Base-by-base conservation (phyloP, 2,329 filamentous ascomycete genomes). In the Colletotrichum simmondsii region DNA sequence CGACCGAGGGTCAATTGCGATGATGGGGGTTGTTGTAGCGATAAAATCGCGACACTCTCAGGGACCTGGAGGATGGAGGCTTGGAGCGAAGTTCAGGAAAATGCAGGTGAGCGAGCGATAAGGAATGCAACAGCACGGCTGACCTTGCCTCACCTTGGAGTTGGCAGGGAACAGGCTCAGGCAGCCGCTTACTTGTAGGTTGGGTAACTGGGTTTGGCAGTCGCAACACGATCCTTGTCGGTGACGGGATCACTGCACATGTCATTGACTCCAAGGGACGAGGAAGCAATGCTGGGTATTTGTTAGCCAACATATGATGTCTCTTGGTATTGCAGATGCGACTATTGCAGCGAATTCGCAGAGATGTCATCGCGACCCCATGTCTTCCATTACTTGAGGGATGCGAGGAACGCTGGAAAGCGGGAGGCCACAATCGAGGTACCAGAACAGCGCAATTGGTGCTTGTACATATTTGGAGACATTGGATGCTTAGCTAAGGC, bases 1-100 rank as follows among this genome's bases (percentile, higher is more conserved):
- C 42, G 42, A 46, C 42, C 42, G 42, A 46, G 42, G 42, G 19
- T 46, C 19, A 46, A 46, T 46, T 46, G 42, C 42, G 42, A 46
- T 46, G 30, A 37, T 56, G 62, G 22, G 16, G 16, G 49, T 24
- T 11, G 22, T 72, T 66, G 81, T 49, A 42, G 73, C 72, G 56
- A 77, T 42, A n/a, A 19, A n/a, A 19, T 46, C 42, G 19, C 42
- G 42, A 46, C 42, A n/a, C 42, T 19, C 42, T 46, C 42, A 14
- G 19, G 42, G 42, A n/a, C 42, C 42, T 5, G 19, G 19, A 46
- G 42, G 42, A 46, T 32, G 30, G 10, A 11, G 30, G 10, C 30
- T 32, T 46, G 16, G 42, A 46, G 42, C 42, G 19, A n/a, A 8
- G 22, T 37, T 65, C 35, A 22, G 30, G 62, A 62, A 60, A 24